Evolutionary conservation across 2,329 filamentous ascomycete species (phyloP).

Genomic region (Ophiostoma fasciatum): DNA sequence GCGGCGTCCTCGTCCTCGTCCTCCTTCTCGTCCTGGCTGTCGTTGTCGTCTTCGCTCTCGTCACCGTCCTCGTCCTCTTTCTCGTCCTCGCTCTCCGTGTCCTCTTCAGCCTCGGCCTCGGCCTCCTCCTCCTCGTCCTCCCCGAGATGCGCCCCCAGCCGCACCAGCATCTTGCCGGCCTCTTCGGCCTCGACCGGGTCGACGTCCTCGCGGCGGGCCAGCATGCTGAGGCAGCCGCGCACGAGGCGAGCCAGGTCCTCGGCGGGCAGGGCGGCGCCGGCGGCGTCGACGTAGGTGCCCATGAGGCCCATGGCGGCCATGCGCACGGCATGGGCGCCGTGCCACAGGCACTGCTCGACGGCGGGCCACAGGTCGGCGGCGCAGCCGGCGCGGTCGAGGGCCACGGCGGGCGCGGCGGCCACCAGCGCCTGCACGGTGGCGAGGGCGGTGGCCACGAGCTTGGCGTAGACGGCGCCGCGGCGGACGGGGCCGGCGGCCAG

Average conservation of each 20-base stretch:
- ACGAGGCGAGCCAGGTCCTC: conserved; percentile 49
- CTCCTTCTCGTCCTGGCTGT: conserved; percentile 25
- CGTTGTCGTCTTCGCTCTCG: conserved; percentile 24
- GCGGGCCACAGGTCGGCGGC: conserved; percentile 64
- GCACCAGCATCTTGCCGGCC: conserved; percentile 66
- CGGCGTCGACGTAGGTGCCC: too few species aligned
- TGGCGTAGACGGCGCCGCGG: conserved; percentile 27
- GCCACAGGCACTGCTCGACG: conserved; percentile 54
- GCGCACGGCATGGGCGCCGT: conserved; percentile 60
- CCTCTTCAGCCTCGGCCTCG: conserved; percentile 21
- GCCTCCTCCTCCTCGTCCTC: conserved; percentile 28
- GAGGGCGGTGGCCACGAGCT: conserved; percentile 60
- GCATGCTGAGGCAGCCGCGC: conserved; percentile 30
- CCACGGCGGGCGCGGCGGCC: conserved; percentile 24
- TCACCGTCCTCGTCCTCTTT: conserved; percentile 22
- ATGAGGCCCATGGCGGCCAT: conserved; percentile 60
- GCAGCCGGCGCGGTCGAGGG: too few species aligned
- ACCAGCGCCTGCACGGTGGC: conserved; percentile 49
- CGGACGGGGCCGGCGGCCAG: conserved; percentile 39
- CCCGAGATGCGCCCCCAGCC: conserved; percentile 50
- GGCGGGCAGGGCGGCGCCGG: too few species aligned
- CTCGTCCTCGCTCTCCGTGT: conserved; percentile 26
- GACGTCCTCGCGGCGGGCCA: conserved; percentile 42
- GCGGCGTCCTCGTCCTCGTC: not conserved
- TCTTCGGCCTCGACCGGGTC: conserved; percentile 66